These are phyloP conservation scores for Neurospora sp. DNA, from an alignment of 2,329 filamentous ascomycete species.

Conservation along the genomic window DNA sequence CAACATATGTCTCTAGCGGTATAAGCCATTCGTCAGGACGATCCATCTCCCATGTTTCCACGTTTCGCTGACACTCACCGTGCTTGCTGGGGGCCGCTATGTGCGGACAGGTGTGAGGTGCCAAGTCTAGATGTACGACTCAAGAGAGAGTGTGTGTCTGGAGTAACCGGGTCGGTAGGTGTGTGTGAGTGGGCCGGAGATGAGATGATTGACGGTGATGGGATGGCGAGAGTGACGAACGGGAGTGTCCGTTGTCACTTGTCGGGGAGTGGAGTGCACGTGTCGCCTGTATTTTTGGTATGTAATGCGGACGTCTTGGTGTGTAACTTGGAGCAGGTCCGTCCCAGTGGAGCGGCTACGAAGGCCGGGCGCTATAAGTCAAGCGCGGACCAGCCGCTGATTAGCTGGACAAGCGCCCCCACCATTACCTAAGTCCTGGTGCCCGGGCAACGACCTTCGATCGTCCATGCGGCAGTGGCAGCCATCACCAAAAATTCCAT, in stretches of 20 bases:
- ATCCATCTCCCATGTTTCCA: neutral
- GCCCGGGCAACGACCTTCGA: neutral
- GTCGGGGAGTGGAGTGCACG: neutral
- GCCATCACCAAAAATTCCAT: neutral
- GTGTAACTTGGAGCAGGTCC: neutral
- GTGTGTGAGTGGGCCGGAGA: constrained; percentile 1
- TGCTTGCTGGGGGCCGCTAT: neutral
- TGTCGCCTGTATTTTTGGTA: neutral
- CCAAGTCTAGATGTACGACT: neutral
- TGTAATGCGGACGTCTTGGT: neutral
- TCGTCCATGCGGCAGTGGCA: neutral
- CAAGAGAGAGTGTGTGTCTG: too few relatives aligned
- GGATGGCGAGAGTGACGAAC: constrained; percentile 1
- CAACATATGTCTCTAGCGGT: neutral
- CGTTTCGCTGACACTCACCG: neutral
- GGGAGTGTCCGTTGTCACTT: neutral
- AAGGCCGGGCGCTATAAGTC: neutral
- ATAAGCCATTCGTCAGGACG: neutral
- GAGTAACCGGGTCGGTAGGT: neutral
- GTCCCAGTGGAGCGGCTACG: neutral
- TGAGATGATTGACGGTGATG: constrained; percentile 1
- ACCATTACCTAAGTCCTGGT: neutral
- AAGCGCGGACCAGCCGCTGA: neutral
- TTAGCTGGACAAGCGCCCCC: constrained; percentile 5
- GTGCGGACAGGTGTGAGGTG: neutral